Conservation (phyloP, 2,329 filamentous ascomycete species). For the Claviceps africana region DNA sequence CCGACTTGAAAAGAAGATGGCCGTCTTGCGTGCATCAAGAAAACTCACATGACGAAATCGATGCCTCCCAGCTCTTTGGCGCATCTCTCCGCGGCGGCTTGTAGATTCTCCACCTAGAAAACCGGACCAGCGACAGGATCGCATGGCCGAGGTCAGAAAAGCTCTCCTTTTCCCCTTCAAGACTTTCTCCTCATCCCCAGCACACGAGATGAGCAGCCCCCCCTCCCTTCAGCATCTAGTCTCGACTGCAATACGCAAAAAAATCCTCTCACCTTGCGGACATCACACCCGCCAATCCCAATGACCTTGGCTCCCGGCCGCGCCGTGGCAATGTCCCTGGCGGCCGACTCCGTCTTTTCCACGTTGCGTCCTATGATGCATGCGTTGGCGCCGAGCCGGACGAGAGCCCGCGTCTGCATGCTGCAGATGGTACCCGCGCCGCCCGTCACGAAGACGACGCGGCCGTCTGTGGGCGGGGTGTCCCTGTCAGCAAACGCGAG, state of each 20-base stretch:
- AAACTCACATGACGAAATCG: slow-evolving; percentile 74
- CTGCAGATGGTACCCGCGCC: slow-evolving; percentile 90
- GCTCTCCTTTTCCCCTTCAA: background rate
- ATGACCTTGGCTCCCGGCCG: slow-evolving; percentile 71
- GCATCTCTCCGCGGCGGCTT: slow-evolving; percentile 64
- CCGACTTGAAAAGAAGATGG: too few species aligned
- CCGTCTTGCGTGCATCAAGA: too few species aligned
- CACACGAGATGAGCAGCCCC: background rate
- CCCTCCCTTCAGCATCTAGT: background rate
- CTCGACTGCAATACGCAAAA: background rate
- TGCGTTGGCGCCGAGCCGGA: slow-evolving; percentile 81
- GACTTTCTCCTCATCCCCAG: background rate
- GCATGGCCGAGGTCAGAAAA: background rate
- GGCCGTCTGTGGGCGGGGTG: slow-evolving; percentile 46
- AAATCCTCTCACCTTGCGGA: slow-evolving; percentile 42
- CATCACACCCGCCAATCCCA: slow-evolving; percentile 68
- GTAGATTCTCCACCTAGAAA: slow-evolving; percentile 16
- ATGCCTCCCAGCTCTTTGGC: slow-evolving; percentile 73
- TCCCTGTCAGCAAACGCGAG: background rate
- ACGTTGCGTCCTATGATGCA: slow-evolving; percentile 86
- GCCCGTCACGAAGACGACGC: slow-evolving; percentile 89
- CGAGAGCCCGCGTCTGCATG: slow-evolving; percentile 80
- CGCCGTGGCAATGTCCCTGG: slow-evolving; percentile 68
- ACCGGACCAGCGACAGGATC: background rate
- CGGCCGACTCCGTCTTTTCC: slow-evolving; percentile 71